Conservation (phyloP, 2,329 filamentous ascomycete genomes). For the Colletotrichum sp. region DNA sequence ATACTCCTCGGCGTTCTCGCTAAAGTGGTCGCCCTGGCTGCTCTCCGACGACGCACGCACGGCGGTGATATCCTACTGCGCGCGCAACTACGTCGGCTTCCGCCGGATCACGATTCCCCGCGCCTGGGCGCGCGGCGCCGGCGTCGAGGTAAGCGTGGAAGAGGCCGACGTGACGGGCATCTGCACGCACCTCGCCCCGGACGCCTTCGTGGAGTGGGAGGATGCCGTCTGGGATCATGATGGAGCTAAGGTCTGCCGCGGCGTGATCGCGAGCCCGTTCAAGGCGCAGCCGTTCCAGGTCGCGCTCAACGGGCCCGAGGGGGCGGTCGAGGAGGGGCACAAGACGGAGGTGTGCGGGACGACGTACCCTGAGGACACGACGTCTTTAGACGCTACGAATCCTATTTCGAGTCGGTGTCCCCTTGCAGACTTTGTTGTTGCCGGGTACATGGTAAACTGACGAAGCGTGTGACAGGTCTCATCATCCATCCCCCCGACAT, state of each 20-base stretch:
- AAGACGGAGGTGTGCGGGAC: slow-evolving; percentile 50
- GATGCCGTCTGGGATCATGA: slow-evolving; percentile 48
- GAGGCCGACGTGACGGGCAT: slow-evolving; percentile 48
- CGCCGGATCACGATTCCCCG: slow-evolving; percentile 49
- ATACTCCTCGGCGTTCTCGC: slow-evolving; percentile 51
- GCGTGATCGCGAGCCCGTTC: slow-evolving; percentile 58
- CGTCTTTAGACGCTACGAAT: slow-evolving; percentile 38
- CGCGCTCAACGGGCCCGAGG: slow-evolving; percentile 35
- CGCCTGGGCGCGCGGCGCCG: slow-evolving; percentile 36
- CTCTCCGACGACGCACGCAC: slow-evolving; percentile 35
- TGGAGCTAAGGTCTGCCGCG: slow-evolving; percentile 48
- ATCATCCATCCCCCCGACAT: slow-evolving; percentile 47
- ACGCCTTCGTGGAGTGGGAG: slow-evolving; percentile 63
- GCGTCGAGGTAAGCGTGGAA: slow-evolving; percentile 43
- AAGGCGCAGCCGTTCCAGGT: slow-evolving; percentile 57
- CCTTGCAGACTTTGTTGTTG: slow-evolving; percentile 12
- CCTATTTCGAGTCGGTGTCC: slow-evolving; percentile 48
- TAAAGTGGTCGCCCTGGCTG: slow-evolving; percentile 62
- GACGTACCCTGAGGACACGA: slow-evolving; percentile 41
- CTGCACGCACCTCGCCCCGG: slow-evolving; percentile 54
- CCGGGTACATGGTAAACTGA: slow-evolving; percentile 10
- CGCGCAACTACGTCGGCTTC: slow-evolving; percentile 60
- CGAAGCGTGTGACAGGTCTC: slow-evolving; percentile 41
- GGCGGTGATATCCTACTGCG: slow-evolving; percentile 55
- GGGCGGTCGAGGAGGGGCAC: slow-evolving; percentile 36